These are phyloP conservation scores for Adansonia madagascariensis DNA, from an alignment of 441 rosid genomes.

Conservation along the genomic window DNA sequence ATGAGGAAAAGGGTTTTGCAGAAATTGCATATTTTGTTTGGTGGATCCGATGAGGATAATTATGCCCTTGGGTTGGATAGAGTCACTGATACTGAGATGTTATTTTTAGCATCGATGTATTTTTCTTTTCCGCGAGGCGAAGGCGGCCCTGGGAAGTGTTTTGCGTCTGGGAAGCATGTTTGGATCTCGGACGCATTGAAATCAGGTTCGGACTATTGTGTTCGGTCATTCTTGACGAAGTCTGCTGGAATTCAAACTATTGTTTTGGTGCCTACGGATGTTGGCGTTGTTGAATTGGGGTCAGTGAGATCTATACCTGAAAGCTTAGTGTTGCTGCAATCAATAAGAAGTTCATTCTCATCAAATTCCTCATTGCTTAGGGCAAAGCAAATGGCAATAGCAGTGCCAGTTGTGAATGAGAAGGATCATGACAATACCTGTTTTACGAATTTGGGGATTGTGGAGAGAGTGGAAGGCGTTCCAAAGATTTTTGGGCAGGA, in stretches of 20 bases:
- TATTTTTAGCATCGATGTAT: constrained; percentile 95
- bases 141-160: constrained; percentile 90
- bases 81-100: constrained; percentile 92
- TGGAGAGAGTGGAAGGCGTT: constrained; percentile 51
- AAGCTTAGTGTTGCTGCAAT: constrained; percentile 55
- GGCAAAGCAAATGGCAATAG: constrained; percentile 42
- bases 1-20: constrained; percentile 86
- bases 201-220: constrained; percentile 66
- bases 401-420: constrained; percentile 41
- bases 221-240: constrained; percentile 78
- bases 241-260: constrained; percentile 80
- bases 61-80: constrained; percentile 79
- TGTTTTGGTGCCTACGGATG: constrained; percentile 79
- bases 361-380: constrained; percentile 38
- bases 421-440: constrained; percentile 56
- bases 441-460: constrained; percentile 40
- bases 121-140: constrained; percentile 82
- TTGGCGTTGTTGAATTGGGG: constrained; percentile 90
- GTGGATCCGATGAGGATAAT: constrained; percentile 87
- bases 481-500: constrained; percentile 83
- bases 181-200: constrained; percentile 65
- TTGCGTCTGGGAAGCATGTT: constrained; percentile 68
- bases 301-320: constrained; percentile 79
- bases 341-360: constrained; percentile 56
- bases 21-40: constrained; percentile 73